Evolutionary conservation across 495 filamentous ascomycete genomes (phyloP), one percentile per base, ranked within the genome.

Genomic region (Lasiosphaeria ovina): DNA sequence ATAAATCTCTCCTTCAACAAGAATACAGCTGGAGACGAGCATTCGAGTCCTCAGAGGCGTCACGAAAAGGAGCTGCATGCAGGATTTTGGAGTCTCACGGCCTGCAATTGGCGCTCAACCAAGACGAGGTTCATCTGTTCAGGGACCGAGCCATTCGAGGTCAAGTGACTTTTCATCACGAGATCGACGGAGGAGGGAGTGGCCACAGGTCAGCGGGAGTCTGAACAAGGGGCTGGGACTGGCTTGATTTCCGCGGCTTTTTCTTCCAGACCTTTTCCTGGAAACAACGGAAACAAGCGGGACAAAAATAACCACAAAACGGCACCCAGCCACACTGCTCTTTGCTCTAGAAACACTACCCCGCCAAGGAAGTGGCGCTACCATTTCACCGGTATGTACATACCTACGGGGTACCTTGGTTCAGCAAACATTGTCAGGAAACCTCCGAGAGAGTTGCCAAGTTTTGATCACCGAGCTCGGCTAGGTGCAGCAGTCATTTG

Each of bases 121-220:
- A 42, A 42, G 38, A 14, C 8, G 14, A 42, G 14, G 8, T 42
- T 42, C 36, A n/a, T 48, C n/a, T 12, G 50, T 31, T 33, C 17
- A 36, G 48, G 34, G 24, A 24, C 24, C 24, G 24, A 12, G 49
- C 38, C 58, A 6, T 12, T 11, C 38, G 17, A 32, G 51, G 58
- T 60, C 51, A 60, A 60, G 42, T 60, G 58, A 60, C 58, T 55
- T 32, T 1, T 38, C 17, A 36, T 54, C 51, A 47, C 58, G 53
- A 14, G 50, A 60, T 54, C 34, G 33, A 51, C 47, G 16, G 8
- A 7, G 16, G 8, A 7, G 38, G 8, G 12, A 4, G 5, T 47
- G 44, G 16, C 5, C 44, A 4, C 4, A n/a, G 44, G 16, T n/a
- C 12, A n/a, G 12, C 44, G 16, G 44, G 12, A 11, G 44, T 11